Conservation (phyloP, 176 grass and related monocot species). For the Carex kokanica region DNA sequence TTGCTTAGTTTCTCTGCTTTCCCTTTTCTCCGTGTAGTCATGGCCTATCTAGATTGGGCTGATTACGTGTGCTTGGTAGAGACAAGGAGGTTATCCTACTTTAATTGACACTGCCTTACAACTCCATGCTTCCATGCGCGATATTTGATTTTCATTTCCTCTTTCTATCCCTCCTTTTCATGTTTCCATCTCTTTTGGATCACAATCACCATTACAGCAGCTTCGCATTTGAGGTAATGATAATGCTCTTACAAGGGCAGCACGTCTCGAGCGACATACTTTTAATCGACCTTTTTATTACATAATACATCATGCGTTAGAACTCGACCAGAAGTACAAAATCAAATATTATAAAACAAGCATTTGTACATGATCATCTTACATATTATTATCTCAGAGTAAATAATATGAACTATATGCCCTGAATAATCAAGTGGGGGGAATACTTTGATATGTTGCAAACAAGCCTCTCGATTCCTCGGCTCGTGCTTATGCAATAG, state of each 20-base stretch:
- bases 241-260: neutral
- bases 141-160: too few relatives aligned
- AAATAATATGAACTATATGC: neutral
- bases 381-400: slow-evolving; percentile 1
- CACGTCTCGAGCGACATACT: neutral
- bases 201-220: neutral
- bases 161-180: neutral
- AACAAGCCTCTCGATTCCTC: slow-evolving; percentile 1
- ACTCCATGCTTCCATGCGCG: neutral
- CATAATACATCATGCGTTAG: neutral
- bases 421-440: slow-evolving; percentile 11
- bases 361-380: slow-evolving; percentile 11
- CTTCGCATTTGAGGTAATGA: neutral
- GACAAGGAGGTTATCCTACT: neutral
- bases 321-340: neutral
- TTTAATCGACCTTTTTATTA: neutral
- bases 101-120: neutral
- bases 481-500: neutral
- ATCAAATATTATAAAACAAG: neutral
- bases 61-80: neutral
- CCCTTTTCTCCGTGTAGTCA: neutral
- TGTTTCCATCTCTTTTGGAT: neutral
- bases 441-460: slow-evolving; percentile 3
- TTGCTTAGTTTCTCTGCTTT: neutral
- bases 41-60: neutral